phyloP scores from a whole-genome alignment of 75 land plant genomes.

The Picea glauca region DNA sequence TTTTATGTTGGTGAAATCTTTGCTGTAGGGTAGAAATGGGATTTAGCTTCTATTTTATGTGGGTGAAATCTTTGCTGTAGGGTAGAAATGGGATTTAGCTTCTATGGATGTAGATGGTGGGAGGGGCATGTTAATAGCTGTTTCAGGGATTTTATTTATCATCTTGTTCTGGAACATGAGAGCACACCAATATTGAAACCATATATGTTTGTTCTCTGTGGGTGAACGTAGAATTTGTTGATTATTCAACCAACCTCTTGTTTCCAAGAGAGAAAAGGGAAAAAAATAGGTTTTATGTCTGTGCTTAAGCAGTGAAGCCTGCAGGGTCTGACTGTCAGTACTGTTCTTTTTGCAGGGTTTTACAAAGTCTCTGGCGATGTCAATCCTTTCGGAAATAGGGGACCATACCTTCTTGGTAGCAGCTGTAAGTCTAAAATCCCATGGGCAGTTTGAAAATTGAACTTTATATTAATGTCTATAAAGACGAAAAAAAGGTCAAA shows the following conservation, averaged over 20 bases:
- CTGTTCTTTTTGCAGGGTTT: slow-evolving; percentile 52
- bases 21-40: not conserved
- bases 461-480: too few species aligned
- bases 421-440: slow-evolving; percentile 44
- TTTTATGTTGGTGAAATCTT: too few species aligned
- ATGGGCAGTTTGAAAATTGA: too few species aligned
- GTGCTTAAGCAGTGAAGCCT: not conserved
- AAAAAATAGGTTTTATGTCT: too few species aligned
- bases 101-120: not conserved
- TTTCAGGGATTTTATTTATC: too few species aligned
- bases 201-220: not conserved
- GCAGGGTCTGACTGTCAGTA: not conserved
- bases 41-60: not conserved
- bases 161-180: not conserved
- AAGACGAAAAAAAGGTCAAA: too few species aligned
- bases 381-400: slow-evolving; percentile 91
- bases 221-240: not conserved
- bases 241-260: not conserved
- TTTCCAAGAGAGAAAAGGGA: not conserved
- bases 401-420: slow-evolving; percentile 96
- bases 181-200: not conserved
- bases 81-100: not conserved
- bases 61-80: too few species aligned
- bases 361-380: slow-evolving; percentile 88
- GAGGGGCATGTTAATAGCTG: too few species aligned